A percentile compares a stretch with the other conserved stretches of the same genome.
These are phyloP conservation scores for Clavispora fructus DNA, from an alignment of 805 yeast genomes.

Conservation along the genomic window DNA sequence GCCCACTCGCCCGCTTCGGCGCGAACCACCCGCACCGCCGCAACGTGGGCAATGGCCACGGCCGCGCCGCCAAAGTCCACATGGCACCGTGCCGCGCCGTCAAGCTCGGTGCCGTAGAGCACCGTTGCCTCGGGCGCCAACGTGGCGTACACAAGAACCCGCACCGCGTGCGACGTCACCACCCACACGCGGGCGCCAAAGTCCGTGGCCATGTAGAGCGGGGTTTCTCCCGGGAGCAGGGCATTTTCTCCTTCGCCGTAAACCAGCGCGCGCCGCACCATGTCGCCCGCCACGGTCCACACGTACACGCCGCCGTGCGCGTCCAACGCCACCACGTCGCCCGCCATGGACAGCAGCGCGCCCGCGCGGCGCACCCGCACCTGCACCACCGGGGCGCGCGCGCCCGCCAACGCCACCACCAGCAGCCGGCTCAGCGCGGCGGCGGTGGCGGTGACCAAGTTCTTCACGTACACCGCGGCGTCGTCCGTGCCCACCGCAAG, in stretches of 20 bases:
- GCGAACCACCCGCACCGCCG: constrained; percentile 21
- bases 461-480: constrained; percentile 30
- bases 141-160: background rate
- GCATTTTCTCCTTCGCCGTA: no score
- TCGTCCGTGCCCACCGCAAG: constrained; percentile 22
- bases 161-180: background rate
- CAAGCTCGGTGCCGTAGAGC: constrained; percentile 14
- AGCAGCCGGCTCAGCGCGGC: constrained; percentile 21
- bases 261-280: background rate
- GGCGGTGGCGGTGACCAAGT: constrained; percentile 28
- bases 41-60: constrained; percentile 19
- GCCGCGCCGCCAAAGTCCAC: constrained; percentile 30
- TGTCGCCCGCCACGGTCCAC: constrained; percentile 36
- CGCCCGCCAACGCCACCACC: constrained; percentile 35
- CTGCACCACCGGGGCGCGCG: constrained; percentile 41
- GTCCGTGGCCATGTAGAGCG: background rate
- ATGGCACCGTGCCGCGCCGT: constrained; percentile 12
- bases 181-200: background rate
- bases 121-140: background rate
- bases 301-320: constrained; percentile 36
- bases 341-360: constrained; percentile 23
- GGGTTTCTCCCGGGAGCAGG: no score
- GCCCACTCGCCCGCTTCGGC: constrained; percentile 2
- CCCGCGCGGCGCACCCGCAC: constrained; percentile 22
- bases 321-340: constrained; percentile 36